Percentiles rank a stretch among this genome's conserved stretches.
phyloP scores from a whole-genome alignment of 345 rosid genomes.

The Aethionema arabicum region DNA sequence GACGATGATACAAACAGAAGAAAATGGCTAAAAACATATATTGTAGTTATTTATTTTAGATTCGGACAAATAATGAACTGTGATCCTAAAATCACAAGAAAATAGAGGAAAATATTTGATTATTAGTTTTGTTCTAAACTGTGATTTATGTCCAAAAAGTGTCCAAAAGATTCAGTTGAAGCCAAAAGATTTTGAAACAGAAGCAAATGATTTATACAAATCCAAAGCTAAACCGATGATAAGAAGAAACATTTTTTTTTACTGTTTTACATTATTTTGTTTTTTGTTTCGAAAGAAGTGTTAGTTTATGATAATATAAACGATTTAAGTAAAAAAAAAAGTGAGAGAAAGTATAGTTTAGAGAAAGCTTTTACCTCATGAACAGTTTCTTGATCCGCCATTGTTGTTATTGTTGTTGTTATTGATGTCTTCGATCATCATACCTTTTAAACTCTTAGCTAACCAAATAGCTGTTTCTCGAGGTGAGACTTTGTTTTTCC shows the following conservation, averaged over 20 bases:
- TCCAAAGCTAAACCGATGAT: no score
- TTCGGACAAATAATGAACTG: no score
- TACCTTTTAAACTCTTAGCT: conserved; percentile 91
- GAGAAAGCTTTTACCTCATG: conserved; percentile 22
- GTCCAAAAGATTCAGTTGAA: no score
- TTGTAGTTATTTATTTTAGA: no score
- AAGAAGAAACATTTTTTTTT: background rate
- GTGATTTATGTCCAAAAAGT: no score
- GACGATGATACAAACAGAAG: no score
- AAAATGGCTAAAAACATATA: no score
- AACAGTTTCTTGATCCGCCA: conserved; percentile 32
- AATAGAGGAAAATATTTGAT: no score
- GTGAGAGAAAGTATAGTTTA: conserved; percentile 19
- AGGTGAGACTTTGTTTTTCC: conserved; percentile 93
- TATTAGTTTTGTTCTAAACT: no score
- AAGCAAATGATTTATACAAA: no score
- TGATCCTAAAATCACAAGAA: no score
- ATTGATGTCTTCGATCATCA: conserved; percentile 77
- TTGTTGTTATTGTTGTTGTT: conserved; percentile 18
- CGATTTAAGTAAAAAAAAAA: conserved; percentile 1
- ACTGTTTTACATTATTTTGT: background rate
- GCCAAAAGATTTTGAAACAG: no score
- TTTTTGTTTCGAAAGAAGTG: conserved; percentile 18
- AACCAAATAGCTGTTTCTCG: conserved; percentile 99
- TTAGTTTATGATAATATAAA: conserved; percentile 22